Percentiles rank a stretch among this genome's conserved stretches.
phyloP scores from a whole-genome alignment of 2,329 filamentous ascomycete genomes.

The Ophiostoma piceae region DNA sequence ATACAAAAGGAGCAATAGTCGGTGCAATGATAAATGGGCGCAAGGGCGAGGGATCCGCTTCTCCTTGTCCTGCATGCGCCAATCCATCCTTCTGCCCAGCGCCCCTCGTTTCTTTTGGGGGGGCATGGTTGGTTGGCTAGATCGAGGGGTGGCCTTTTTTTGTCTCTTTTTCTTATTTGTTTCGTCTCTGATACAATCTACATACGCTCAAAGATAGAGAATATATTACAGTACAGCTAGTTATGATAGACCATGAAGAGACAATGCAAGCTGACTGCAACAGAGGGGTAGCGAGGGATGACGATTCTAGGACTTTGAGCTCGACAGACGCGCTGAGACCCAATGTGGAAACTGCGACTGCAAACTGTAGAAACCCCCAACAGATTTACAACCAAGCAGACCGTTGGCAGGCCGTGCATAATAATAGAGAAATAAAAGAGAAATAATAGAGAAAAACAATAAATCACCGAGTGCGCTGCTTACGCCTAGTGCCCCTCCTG shows the following conservation, averaged over 20 bases:
- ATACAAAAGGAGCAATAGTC: background rate
- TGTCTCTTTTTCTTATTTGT: background rate
- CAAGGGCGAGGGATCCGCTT: slow-evolving; percentile 1
- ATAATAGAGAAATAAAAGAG: background rate
- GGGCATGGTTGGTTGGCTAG: background rate
- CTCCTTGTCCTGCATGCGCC: slow-evolving; percentile 11
- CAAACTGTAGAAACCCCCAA: background rate
- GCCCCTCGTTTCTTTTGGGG: background rate
- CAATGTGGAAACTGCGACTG: background rate
- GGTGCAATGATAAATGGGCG: background rate
- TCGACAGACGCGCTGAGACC: background rate
- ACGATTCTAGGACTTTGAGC: background rate
- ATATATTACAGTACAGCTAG: background rate
- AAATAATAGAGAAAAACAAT: background rate
- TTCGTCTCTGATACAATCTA: background rate
- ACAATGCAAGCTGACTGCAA: no score
- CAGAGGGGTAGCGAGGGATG: slow-evolving; percentile 3
- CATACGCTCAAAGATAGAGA: background rate
- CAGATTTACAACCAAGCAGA: background rate
- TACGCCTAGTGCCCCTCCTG: background rate
- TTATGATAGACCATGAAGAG: background rate
- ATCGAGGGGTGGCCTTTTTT: background rate
- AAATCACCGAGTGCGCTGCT: background rate
- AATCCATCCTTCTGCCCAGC: slow-evolving; percentile 4
- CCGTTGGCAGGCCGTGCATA: background rate